Evolutionary conservation across 1,139 yeast genomes (phyloP).

Genomic region (Debaryomyces sp.): DNA sequence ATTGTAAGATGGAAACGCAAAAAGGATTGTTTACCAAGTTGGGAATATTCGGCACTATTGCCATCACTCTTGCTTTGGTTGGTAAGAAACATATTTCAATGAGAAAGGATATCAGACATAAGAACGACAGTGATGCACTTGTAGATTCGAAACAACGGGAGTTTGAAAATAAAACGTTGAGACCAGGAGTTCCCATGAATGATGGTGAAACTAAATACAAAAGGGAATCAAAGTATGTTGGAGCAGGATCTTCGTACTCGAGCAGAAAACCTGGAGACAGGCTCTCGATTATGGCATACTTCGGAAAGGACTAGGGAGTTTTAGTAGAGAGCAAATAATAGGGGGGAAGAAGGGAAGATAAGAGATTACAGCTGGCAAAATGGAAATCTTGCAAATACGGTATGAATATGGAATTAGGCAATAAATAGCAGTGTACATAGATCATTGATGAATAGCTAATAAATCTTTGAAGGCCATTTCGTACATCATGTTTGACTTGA

Average conservation of each 20-base stretch:
- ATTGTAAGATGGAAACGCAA: slow-evolving; percentile 36
- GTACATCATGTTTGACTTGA: slow-evolving; percentile 43
- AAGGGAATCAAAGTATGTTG: slow-evolving; percentile 66
- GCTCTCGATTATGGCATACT: slow-evolving; percentile 36
- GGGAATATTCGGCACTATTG: slow-evolving; percentile 35
- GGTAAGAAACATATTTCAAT: slow-evolving; percentile 43
- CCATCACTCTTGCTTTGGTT: slow-evolving; percentile 33
- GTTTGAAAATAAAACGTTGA: slow-evolving; percentile 28
- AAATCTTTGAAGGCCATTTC: slow-evolving; percentile 47
- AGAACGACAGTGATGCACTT: slow-evolving; percentile 40
- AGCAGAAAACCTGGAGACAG: slow-evolving; percentile 53
- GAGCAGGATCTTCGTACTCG: slow-evolving; percentile 63
- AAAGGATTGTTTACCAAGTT: slow-evolving; percentile 38
- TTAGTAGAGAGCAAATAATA: not conserved
- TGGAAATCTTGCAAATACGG: not conserved
- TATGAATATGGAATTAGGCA: not conserved
- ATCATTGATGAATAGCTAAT: not conserved
- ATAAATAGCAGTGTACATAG: slow-evolving; percentile 5
- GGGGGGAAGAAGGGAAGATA: not conserved
- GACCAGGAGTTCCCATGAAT: slow-evolving; percentile 39
- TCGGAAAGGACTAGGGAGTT: slow-evolving; percentile 23
- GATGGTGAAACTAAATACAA: slow-evolving; percentile 18
- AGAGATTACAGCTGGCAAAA: not conserved
- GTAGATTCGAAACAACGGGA: slow-evolving; percentile 35
- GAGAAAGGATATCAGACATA: slow-evolving; percentile 40